Conservation (phyloP, 257 asterid species). For the Schizonepeta tenuifolia region DNA sequence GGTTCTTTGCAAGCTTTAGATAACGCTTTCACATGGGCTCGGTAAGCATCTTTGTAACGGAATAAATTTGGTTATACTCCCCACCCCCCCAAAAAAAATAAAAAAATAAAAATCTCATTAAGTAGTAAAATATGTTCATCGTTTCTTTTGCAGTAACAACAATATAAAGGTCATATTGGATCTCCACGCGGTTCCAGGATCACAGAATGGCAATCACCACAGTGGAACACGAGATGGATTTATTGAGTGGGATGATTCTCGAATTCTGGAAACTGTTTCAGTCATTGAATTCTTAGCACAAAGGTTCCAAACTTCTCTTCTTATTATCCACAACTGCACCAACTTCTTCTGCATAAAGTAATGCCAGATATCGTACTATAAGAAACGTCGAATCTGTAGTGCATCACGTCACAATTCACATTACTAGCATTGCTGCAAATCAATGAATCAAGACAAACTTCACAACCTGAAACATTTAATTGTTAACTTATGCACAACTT, state of each 20-base stretch:
- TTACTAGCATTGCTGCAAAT: neutral
- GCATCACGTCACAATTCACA: neutral
- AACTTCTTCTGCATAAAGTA: neutral
- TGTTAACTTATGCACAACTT: neutral
- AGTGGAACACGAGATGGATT: conserved; percentile 57
- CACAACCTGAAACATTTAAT: neutral
- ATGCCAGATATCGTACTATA: neutral
- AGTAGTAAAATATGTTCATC: neutral
- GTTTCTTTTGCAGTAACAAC: conserved; percentile 38
- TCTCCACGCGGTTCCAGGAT: conserved; percentile 57
- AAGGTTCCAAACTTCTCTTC: conserved; percentile 36
- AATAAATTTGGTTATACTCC: too few relatives aligned
- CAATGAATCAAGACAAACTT: neutral
- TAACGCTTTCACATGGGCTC: conserved; percentile 52
- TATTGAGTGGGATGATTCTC: conserved; percentile 51
- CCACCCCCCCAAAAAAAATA: too few relatives aligned
- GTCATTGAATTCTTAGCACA: conserved; percentile 52
- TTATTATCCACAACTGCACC: too few relatives aligned
- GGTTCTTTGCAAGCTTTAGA: conserved; percentile 52
- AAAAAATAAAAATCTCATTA: neutral
- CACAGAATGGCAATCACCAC: conserved; percentile 60
- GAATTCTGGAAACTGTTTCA: conserved; percentile 45
- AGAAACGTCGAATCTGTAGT: neutral
- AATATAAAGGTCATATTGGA: conserved; percentile 54
- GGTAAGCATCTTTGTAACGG: conserved; percentile 39